Conservation (phyloP, 192 early-diverging fungal genomes). For the Funneliformis mosseae region DNA sequence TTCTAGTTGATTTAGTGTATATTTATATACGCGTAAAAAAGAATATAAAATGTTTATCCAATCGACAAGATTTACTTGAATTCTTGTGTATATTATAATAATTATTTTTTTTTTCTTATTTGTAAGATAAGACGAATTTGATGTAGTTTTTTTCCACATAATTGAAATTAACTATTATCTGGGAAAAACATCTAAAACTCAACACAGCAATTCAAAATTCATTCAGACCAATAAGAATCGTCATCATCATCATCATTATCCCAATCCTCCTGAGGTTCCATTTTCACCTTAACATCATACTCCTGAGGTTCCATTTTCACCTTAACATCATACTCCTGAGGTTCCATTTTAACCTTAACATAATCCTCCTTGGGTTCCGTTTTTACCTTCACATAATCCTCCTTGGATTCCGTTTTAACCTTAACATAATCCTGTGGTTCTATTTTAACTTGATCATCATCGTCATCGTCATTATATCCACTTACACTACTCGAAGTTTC, state of each 20-base stretch:
- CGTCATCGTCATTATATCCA: not conserved
- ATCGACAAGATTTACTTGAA: not conserved
- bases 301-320: not conserved
- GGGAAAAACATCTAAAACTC: not conserved
- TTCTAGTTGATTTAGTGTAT: not conserved
- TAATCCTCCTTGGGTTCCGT: not conserved
- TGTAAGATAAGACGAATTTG: no score
- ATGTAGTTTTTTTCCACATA: no score
- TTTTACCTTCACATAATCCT: not conserved
- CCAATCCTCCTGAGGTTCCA: not conserved
- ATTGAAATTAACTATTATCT: not conserved
- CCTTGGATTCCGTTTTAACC: not conserved
- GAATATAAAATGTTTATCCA: not conserved
- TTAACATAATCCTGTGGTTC: not conserved
- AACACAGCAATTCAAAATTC: not conserved
- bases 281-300: not conserved
- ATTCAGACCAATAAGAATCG: constrained; percentile 2
- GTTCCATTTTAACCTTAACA: not conserved
- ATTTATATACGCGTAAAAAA: not conserved
- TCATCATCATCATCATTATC: not conserved
- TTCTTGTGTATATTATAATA: not conserved
- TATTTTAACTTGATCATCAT: not conserved
- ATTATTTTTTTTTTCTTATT: not conserved
- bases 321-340: not conserved
- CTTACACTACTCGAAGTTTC: constrained; percentile 14